Evolutionary conservation across 345 rosid species (phyloP).

Genomic region (Noccaea bulbosa): DNA sequence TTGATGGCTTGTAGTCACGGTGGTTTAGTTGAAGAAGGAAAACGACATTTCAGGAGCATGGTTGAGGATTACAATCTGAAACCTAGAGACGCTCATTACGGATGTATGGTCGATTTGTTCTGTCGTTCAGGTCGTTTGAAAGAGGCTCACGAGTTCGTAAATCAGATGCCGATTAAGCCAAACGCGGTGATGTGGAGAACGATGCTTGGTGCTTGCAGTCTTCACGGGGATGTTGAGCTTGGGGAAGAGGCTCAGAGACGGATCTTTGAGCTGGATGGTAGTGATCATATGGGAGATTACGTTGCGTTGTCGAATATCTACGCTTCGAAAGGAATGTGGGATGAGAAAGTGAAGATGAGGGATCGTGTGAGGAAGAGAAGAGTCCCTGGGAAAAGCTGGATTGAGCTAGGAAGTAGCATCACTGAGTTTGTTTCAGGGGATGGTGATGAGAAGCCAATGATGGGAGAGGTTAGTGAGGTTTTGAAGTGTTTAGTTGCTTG

Average conservation of each 20-base stretch:
- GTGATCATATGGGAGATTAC: slow-evolving; percentile 43
- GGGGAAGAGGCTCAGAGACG: slow-evolving; percentile 42
- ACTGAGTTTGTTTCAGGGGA: slow-evolving; percentile 48
- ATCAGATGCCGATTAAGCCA: slow-evolving; percentile 38
- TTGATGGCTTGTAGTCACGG: slow-evolving; percentile 55
- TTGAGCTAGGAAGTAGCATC: slow-evolving; percentile 38
- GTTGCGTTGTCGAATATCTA: slow-evolving; percentile 50
- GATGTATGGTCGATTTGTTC: slow-evolving; percentile 49
- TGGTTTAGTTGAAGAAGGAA: slow-evolving; percentile 50
- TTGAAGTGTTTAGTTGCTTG: slow-evolving; percentile 33
- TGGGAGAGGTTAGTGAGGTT: slow-evolving; percentile 36
- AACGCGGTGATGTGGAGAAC: slow-evolving; percentile 49
- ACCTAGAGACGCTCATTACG: slow-evolving; percentile 51
- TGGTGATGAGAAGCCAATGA: slow-evolving; percentile 11
- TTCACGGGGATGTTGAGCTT: slow-evolving; percentile 39
- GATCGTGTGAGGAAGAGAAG: slow-evolving; percentile 47
- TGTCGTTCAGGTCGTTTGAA: slow-evolving; percentile 48
- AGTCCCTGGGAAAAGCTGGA: slow-evolving; percentile 53
- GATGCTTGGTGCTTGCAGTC: slow-evolving; percentile 43
- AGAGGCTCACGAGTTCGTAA: slow-evolving; percentile 45
- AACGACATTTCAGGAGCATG: slow-evolving; percentile 44
- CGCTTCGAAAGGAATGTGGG: slow-evolving; percentile 53
- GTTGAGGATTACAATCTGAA: slow-evolving; percentile 44
- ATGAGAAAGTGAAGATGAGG: slow-evolving; percentile 37
- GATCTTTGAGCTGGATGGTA: slow-evolving; percentile 40